phyloP scores from a whole-genome alignment of 2,329 filamentous ascomycete genomes.

The Epichloe typhina region DNA sequence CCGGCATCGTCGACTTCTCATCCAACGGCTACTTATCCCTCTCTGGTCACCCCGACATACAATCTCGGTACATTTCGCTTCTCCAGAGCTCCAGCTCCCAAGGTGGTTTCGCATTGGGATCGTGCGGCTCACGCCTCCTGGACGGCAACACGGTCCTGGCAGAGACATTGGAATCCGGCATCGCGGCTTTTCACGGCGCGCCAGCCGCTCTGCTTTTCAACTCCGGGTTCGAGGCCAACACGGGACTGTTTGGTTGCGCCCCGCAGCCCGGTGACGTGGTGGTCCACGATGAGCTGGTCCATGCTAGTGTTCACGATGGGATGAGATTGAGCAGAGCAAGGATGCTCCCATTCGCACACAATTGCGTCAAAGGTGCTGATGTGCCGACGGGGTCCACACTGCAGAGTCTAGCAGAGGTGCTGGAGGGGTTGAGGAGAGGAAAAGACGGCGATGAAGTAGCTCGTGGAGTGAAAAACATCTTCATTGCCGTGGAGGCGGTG shows the following conservation, averaged over 20 bases:
- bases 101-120: slow-evolving; percentile 24
- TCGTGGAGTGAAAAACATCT: slow-evolving; percentile 37
- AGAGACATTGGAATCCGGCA: slow-evolving; percentile 30
- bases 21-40: slow-evolving; percentile 75
- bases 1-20: slow-evolving; percentile 60
- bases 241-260: slow-evolving; percentile 46
- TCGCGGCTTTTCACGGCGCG: slow-evolving; percentile 35
- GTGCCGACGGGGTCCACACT: not conserved
- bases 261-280: slow-evolving; percentile 49
- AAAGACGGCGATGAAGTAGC: slow-evolving; percentile 19
- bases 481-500: slow-evolving; percentile 55
- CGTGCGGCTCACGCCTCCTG: slow-evolving; percentile 38
- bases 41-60: slow-evolving; percentile 34
- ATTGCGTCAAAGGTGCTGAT: slow-evolving; percentile 23
- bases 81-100: slow-evolving; percentile 12
- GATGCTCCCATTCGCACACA: slow-evolving; percentile 43
- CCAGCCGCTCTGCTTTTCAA: slow-evolving; percentile 37
- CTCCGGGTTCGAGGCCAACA: slow-evolving; percentile 54
- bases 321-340: slow-evolving; percentile 51
- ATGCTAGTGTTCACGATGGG: slow-evolving; percentile 68
- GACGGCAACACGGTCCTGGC: slow-evolving; percentile 36
- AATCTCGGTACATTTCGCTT: slow-evolving; percentile 48
- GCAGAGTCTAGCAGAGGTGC: slow-evolving; percentile 15
- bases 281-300: slow-evolving; percentile 62
- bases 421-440: slow-evolving; percentile 19